phyloP scores from a whole-genome alignment of 1,284 basidiomycete genomes.

The Hemileia vastatrix region DNA sequence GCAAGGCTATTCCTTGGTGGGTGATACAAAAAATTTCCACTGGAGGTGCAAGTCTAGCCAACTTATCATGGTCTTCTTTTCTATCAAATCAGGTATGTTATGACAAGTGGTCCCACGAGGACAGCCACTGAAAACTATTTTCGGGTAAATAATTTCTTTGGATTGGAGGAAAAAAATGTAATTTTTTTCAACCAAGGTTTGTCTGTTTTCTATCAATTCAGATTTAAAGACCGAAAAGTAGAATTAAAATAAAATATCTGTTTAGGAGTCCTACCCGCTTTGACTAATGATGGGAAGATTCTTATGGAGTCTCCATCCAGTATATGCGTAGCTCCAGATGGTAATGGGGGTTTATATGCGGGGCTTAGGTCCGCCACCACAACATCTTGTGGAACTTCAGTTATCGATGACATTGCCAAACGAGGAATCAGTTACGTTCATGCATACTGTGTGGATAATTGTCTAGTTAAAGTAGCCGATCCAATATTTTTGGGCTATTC shows the following conservation, averaged over 20 bases:
- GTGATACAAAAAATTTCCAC: not conserved
- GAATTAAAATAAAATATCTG: not conserved
- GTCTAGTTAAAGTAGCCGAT: slow-evolving; percentile 92
- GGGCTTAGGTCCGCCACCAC: slow-evolving; percentile 72
- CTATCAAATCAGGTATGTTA: slow-evolving; percentile 90
- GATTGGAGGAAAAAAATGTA: slow-evolving; percentile 67
- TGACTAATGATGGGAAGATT: slow-evolving; percentile 88
- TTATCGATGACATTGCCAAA: slow-evolving; percentile 68
- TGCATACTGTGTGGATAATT: slow-evolving; percentile 97
- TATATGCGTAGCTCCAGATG: slow-evolving; percentile 88
- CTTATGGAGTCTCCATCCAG: slow-evolving; percentile 67
- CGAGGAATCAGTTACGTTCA: slow-evolving; percentile 83
- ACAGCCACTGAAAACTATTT: slow-evolving; percentile 80
- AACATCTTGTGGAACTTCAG: slow-evolving; percentile 56
- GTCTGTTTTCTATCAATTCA: slow-evolving; percentile 27
- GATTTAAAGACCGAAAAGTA: not conserved
- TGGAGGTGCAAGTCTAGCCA: not conserved
- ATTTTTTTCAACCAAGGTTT: slow-evolving; percentile 95
- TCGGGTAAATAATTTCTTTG: slow-evolving; percentile 67
- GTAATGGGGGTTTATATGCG: slow-evolving; percentile 93
- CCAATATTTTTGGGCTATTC: slow-evolving; percentile 92
- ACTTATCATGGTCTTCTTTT: not conserved
- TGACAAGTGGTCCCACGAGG: slow-evolving; percentile 95
- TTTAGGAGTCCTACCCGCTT: slow-evolving; percentile 86
- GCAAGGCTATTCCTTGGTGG: slow-evolving; percentile 8